A percentile compares a stretch with the other conserved stretches of the same genome.
Evolutionary conservation across 2,329 filamentous ascomycete genomes (phyloP).

Genomic region (Trichophyton verrucosum): DNA sequence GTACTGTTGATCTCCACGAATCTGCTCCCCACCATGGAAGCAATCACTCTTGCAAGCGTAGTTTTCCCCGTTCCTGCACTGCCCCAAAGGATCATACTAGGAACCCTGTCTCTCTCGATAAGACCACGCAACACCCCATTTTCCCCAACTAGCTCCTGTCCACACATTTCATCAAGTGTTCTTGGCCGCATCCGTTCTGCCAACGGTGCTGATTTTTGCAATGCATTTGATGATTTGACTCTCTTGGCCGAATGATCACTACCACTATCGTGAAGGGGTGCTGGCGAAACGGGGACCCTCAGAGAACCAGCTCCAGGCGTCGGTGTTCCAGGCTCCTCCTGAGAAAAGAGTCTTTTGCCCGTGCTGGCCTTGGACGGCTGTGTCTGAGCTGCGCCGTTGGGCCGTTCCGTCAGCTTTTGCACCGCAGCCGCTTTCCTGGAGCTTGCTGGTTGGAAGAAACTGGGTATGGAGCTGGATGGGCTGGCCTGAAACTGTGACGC

Average conservation of each 20-base stretch:
- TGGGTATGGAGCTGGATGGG: constrained; percentile 33
- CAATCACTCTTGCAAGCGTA: constrained; percentile 80
- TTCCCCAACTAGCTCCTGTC: constrained; percentile 80
- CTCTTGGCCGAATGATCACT: constrained; percentile 41
- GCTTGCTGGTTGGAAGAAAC: constrained; percentile 12
- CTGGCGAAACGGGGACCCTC: not conserved
- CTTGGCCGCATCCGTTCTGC: constrained; percentile 87
- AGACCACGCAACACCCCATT: constrained; percentile 73
- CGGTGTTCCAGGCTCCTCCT: not conserved
- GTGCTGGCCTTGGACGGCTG: not conserved
- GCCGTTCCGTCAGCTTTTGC: not conserved
- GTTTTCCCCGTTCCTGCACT: constrained; percentile 40
- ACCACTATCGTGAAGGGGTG: not conserved
- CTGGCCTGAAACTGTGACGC: constrained; percentile 29
- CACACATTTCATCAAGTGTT: constrained; percentile 72
- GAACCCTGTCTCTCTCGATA: constrained; percentile 73
- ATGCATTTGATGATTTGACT: constrained; percentile 45
- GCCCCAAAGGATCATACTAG: constrained; percentile 84
- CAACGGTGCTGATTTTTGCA: constrained; percentile 63
- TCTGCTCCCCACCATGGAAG: constrained; percentile 64
- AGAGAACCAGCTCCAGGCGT: not conserved
- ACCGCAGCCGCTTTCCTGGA: constrained; percentile 5
- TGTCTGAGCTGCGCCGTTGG: not conserved
- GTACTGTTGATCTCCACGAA: constrained; percentile 97
- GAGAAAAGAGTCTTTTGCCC: constrained; percentile 1